Conservation (phyloP, 2,329 filamentous ascomycete species). For the Hypoxylon sp. region DNA sequence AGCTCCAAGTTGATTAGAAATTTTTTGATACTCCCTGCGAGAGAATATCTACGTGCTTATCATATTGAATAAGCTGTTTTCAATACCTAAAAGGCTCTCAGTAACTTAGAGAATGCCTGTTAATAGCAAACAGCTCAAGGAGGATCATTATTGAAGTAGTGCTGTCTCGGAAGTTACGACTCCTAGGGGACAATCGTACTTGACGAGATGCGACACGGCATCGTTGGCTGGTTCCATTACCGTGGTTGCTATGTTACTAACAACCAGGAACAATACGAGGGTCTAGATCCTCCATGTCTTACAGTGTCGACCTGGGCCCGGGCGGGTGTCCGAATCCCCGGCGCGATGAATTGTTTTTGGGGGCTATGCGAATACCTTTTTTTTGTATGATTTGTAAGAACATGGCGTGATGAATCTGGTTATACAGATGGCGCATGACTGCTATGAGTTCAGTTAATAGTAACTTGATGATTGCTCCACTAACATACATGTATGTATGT, state of each 20-base stretch:
- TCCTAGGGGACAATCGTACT: neutral
- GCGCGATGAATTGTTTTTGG: neutral
- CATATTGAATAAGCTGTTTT: neutral
- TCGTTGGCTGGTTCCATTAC: slow-evolving; percentile 8
- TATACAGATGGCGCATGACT: neutral
- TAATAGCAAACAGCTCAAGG: neutral
- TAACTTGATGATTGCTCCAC: neutral
- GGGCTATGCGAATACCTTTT: neutral
- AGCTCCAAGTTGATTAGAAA: neutral
- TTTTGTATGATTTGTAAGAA: slow-evolving; percentile 1
- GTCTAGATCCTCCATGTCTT: slow-evolving; percentile 17
- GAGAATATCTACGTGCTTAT: neutral
- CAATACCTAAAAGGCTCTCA: neutral
- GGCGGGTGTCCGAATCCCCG: slow-evolving; percentile 5
- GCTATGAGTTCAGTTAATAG: neutral
- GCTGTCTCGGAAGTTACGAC: neutral
- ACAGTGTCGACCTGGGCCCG: neutral
- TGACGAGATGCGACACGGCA: neutral
- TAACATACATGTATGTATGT: neutral
- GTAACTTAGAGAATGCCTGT: neutral
- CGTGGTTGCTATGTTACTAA: neutral
- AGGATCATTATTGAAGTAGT: neutral
- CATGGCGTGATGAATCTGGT: neutral
- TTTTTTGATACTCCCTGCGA: neutral
- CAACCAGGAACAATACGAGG: neutral